Evolutionary conservation across 495 filamentous ascomycete genomes (phyloP).

Genomic region (Pseudoneurospora amorphoporcata): DNA sequence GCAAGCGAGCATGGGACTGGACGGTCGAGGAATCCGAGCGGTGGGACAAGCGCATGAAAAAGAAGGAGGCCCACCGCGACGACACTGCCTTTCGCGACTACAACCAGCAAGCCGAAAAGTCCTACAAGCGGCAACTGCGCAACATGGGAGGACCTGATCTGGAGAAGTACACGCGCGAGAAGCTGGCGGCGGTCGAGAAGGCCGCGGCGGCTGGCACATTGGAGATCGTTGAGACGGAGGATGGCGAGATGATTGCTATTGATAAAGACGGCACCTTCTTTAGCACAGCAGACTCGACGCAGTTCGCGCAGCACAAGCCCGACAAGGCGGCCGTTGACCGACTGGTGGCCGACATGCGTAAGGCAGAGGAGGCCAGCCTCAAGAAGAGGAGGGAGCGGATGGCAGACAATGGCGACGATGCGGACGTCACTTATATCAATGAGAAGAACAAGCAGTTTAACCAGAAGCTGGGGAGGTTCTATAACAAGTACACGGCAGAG

Average conservation of each 20-base stretch:
- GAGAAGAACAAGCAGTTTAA: slow-evolving; percentile 99
- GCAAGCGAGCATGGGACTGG: slow-evolving; percentile 98
- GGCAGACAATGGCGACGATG: slow-evolving; percentile 62
- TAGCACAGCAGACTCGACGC: slow-evolving; percentile 68
- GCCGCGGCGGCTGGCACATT: slow-evolving; percentile 71
- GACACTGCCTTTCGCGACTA: slow-evolving; percentile 90
- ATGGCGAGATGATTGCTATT: slow-evolving; percentile 88
- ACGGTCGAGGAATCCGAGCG: slow-evolving; percentile 85
- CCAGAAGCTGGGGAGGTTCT: slow-evolving; percentile 88
- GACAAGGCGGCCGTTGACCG: slow-evolving; percentile 84
- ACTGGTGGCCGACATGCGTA: slow-evolving; percentile 73
- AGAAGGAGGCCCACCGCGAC: slow-evolving; percentile 74
- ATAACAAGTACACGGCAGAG: slow-evolving; percentile 97
- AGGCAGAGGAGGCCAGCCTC: slow-evolving; percentile 76
- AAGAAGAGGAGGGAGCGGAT: slow-evolving; percentile 74
- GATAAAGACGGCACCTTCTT: slow-evolving; percentile 88
- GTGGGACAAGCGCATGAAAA: slow-evolving; percentile 83
- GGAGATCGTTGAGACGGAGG: slow-evolving; percentile 86
- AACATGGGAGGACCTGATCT: slow-evolving; percentile 56
- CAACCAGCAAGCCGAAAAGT: slow-evolving; percentile 71
- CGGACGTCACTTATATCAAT: slow-evolving; percentile 97
- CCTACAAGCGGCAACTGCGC: slow-evolving; percentile 84
- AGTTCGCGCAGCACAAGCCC: slow-evolving; percentile 77
- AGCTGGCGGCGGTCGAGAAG: slow-evolving; percentile 71
- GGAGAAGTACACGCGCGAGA: slow-evolving; percentile 75